Conservation (phyloP, 768 basidiomycete species). For the Russula foetens region DNA sequence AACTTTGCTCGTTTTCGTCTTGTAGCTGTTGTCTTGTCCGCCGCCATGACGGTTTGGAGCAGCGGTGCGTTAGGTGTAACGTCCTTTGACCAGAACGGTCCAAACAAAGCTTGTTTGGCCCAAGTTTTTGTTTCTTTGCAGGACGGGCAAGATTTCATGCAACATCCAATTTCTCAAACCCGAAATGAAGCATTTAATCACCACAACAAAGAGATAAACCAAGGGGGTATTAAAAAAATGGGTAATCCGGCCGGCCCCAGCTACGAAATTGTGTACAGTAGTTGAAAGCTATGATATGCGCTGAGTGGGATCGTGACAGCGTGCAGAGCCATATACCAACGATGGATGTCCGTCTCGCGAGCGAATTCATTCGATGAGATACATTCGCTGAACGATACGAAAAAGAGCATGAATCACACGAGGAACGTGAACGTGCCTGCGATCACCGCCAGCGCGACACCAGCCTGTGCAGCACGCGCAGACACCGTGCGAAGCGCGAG, state of each 20-base stretch:
- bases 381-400: neutral
- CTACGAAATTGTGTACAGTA: neutral
- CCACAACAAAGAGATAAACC: neutral
- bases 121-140: too few species aligned
- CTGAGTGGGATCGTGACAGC: neutral
- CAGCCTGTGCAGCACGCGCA: neutral
- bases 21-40: neutral
- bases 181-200: neutral
- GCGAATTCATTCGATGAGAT: neutral
- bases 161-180: neutral
- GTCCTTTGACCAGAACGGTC: neutral
- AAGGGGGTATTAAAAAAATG: neutral
- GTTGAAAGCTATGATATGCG: neutral
- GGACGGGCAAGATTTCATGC: too few species aligned
- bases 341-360: neutral
- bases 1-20: neutral
- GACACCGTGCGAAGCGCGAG: constrained; percentile 1
- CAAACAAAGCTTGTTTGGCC: neutral
- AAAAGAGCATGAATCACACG: neutral
- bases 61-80: neutral
- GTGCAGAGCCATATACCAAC: neutral
- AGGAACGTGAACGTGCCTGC: constrained; percentile 14
- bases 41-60: neutral
- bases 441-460: constrained; percentile 10
- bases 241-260: neutral